Evolutionary conservation across 139 green algal species (phyloP), one percentile per base, ranked within the genome.

Genomic region (Nannochloris sp.): DNA sequence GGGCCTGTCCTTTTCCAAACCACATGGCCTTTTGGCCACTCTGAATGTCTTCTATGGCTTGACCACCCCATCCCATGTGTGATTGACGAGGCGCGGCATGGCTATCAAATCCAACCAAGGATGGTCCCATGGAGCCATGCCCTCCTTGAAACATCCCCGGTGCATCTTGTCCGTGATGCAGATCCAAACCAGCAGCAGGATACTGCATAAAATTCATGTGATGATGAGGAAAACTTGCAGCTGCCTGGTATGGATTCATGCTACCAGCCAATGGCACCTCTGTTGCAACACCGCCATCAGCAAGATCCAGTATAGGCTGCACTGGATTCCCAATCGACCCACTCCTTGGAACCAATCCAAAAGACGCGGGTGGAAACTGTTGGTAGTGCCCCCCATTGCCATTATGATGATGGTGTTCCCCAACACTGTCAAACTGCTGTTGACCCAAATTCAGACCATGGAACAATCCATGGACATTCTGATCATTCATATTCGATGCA

Each of bases 51-150:
- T 89, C 79, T 5, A 89, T 85, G 2, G 71, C 65, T 64, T 89
- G 83, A 17, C 82, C 81, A 31, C 81, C 81, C 81, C 81, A 87
- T 20, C 81, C 81, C n/a, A 87, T 37, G 16, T 43, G 60, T 40
- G 28, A 30, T 33, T 59, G 20, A n/a, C 13, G 23, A 33, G 50
- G 50, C 50, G 36, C 12, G 10, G 17, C 50, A 16, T 59, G 33
- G 33, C 33, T 40, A 6, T 40, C 33, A 40, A 40, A 40, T 40
- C 33, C 33, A 40, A 40, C 33, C 33, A 40, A 40, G 33, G 33
- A 40, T 40, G 33, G 33, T 40, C 8, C 33, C 33, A 13, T 40
- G 33, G 33, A 40, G 33, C 33, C 33, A 40, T 40, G 33, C 33
- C 33, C 33, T 40, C 33, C 33, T 13, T 40, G 33, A 40, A 40